phyloP scores from a whole-genome alignment of 208 protist species.

The Phytomonas serpens region DNA sequence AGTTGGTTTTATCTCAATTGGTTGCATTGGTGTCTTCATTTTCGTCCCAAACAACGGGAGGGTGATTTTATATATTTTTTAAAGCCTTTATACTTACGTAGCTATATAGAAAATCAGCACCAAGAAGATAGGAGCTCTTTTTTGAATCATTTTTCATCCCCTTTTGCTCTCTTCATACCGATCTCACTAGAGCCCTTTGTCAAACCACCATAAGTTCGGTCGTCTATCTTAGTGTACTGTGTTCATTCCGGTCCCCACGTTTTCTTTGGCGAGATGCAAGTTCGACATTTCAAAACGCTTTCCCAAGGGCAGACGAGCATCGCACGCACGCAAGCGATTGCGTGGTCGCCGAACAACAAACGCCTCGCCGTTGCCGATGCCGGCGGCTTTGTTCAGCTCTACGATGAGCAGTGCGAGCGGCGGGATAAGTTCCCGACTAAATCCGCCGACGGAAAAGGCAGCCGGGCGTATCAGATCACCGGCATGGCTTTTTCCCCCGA shows the following conservation, averaged over 20 bases:
- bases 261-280: slow-evolving; percentile 66
- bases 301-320: slow-evolving; percentile 58
- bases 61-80: slow-evolving; percentile 9
- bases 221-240: too few species aligned
- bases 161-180: too few species aligned
- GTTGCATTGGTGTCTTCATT: slow-evolving; percentile 17
- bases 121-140: not conserved
- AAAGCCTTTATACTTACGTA: not conserved
- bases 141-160: not conserved
- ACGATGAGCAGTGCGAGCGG: slow-evolving; percentile 92
- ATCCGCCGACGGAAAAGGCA: slow-evolving; percentile 79
- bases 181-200: too few species aligned
- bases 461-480: slow-evolving; percentile 81
- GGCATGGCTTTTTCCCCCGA: slow-evolving; percentile 96
- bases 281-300: slow-evolving; percentile 90
- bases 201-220: too few species aligned
- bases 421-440: slow-evolving; percentile 94
- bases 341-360: slow-evolving; percentile 93
- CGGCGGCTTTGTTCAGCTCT: slow-evolving; percentile 89
- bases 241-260: too few species aligned
- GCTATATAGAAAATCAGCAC: not conserved
- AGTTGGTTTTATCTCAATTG: not conserved
- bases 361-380: slow-evolving; percentile 88
- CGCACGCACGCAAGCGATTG: slow-evolving; percentile 86
- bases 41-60: not conserved